Conservation (phyloP, 1,284 basidiomycete genomes). For the Ustilago lituana region DNA sequence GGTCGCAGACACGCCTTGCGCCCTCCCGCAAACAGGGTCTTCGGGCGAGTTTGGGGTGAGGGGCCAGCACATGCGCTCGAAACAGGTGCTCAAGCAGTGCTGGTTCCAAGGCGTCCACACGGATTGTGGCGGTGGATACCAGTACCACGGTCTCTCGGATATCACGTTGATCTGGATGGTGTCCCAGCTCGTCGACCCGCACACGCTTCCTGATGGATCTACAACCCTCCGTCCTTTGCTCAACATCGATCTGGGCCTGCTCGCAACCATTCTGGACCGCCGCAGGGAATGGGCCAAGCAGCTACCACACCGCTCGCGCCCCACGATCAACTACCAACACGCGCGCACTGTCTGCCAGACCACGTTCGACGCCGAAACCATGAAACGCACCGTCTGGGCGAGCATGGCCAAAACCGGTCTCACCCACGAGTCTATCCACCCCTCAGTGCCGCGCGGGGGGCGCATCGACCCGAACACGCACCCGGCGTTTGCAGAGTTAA, state of each 20-base stretch:
- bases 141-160: conserved; percentile 60
- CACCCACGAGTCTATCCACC: conserved; percentile 46
- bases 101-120: conserved; percentile 65
- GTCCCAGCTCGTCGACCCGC: conserved; percentile 46
- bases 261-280: conserved; percentile 41
- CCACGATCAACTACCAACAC: conserved; percentile 23
- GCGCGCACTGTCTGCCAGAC: conserved; percentile 15
- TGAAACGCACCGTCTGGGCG: conserved; percentile 36
- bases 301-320: conserved; percentile 38
- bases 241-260: conserved; percentile 38
- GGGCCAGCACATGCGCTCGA: conserved; percentile 26
- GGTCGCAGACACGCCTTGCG: background rate
- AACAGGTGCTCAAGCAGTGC: conserved; percentile 59
- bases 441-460: conserved; percentile 42
- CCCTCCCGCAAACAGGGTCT: background rate
- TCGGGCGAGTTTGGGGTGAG: background rate
- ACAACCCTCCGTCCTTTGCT: conserved; percentile 39
- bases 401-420: conserved; percentile 22
- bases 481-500: conserved; percentile 29
- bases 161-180: conserved; percentile 64
- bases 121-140: conserved; percentile 60
- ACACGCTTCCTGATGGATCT: conserved; percentile 20
- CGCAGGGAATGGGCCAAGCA: conserved; percentile 47
- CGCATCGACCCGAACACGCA: conserved; percentile 17
- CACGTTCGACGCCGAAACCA: conserved; percentile 9